These are phyloP conservation scores for Excoecaria agallocha DNA, from an alignment of 345 rosid genomes.

Conservation along the genomic window DNA sequence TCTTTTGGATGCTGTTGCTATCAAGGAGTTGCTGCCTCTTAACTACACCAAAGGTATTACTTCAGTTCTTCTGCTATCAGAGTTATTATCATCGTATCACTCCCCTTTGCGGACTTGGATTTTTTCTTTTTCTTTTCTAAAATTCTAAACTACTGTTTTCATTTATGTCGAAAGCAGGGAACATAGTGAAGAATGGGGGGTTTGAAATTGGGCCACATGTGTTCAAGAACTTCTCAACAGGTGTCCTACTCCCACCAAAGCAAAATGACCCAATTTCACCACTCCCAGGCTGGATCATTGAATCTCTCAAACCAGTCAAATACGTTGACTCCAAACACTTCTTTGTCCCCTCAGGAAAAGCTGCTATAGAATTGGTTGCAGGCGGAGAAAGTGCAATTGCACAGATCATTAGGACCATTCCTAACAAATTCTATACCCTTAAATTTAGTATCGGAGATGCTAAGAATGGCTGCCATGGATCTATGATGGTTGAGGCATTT, in stretches of 20 bases:
- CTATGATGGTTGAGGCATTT: slow-evolving; percentile 81
- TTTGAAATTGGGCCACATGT: slow-evolving; percentile 77
- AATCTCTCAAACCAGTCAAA: slow-evolving; percentile 78
- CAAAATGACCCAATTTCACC: slow-evolving; percentile 56
- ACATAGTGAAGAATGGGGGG: slow-evolving; percentile 72
- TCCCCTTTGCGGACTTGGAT: no score
- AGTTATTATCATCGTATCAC: no score
- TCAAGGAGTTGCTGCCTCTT: slow-evolving; percentile 61
- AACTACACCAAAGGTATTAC: slow-evolving; percentile 37
- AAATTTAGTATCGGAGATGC: slow-evolving; percentile 67
- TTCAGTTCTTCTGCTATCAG: no score
- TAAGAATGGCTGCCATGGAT: slow-evolving; percentile 69
- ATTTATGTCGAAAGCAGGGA: slow-evolving; percentile 31
- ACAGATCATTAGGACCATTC: slow-evolving; percentile 61
- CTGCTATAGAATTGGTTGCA: slow-evolving; percentile 62
- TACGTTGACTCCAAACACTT: slow-evolving; percentile 68
- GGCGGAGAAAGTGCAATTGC: slow-evolving; percentile 87
- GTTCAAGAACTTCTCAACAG: slow-evolving; percentile 80
- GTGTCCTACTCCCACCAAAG: slow-evolving; percentile 66
- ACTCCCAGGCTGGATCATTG: slow-evolving; percentile 83
- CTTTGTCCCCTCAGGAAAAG: slow-evolving; percentile 56
- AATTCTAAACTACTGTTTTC: no score
- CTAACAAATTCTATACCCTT: slow-evolving; percentile 47
- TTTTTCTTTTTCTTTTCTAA: no score
- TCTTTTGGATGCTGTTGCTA: slow-evolving; percentile 72